Base-by-base conservation (phyloP, 495 filamentous ascomycete species). In the Penicillium robsamsonii region DNA sequence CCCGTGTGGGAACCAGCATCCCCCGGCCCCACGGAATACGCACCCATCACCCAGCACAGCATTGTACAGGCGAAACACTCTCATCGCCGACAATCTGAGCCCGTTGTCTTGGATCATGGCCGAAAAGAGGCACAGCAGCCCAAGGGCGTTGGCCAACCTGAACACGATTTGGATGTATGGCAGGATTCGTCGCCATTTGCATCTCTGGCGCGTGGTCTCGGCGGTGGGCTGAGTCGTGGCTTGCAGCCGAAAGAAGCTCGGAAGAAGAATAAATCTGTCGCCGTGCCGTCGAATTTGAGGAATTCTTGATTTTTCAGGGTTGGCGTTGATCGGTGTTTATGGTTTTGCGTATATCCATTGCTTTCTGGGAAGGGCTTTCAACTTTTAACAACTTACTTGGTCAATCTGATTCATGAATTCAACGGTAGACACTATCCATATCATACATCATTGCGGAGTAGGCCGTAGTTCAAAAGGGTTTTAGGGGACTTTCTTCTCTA, bases 131-230 rank as follows among this genome's bases (percentile, higher is more conserved):
- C 52, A 51, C 31, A 45, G 47, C 27, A 46, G 37, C 11, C 15
- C 63, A 30, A 61, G 35, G 64, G 49, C 18, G 58, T 60, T 24
- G 64, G 61, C 12, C 69, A 69, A 17, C 58, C 58, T 24, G 69
- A 73, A 35, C 70, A 70, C 25, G 74, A 78, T 15, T 56, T 74
- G 30, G 70, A 75, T 18, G 24, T 65, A n/a, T 77, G 74, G 77
- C 69, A 74, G 13, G 67, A 66, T 8, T 54, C 66, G 17, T 74
- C 72, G 10, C 76, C 76, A 1, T 79, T 79, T 61, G 74, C 75
- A 13, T 76, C 75, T 22, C 65, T 81, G 42, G 76, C 76, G 4
- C 58, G 73, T 52, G 77, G 78, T 15, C 63, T 81, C 37, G 77
- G 75, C 13, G 71, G 71, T 30, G 75, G 75, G 10, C 52, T 77